A percentile compares a stretch with the other conserved stretches of the same genome.
Conservation (phyloP, 306 rosid species). For the Quercus alba region DNA sequence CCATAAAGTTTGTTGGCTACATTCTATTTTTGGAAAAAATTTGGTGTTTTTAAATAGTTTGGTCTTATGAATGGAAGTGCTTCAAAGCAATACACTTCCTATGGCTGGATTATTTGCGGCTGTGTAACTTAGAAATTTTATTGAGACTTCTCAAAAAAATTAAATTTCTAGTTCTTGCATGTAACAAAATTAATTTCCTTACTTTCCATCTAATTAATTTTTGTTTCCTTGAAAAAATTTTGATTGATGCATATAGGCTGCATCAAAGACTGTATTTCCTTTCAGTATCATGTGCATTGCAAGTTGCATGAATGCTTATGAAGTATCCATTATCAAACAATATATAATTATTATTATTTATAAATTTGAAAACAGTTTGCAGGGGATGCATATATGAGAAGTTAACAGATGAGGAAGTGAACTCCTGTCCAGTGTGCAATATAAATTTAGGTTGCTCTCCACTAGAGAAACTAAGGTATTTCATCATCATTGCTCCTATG, state of each 20-base stretch:
- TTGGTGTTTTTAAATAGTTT: neutral
- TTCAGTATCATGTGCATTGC: neutral
- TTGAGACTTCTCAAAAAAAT: neutral
- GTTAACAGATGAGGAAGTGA: conserved; percentile 33
- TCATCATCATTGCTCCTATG: conserved; percentile 3
- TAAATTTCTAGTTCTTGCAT: conserved; percentile 1
- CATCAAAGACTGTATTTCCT: neutral
- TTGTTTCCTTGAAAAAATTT: neutral
- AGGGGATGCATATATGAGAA: conserved; percentile 59
- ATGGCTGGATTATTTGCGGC: too few relatives aligned
- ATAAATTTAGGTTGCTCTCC: conserved; percentile 54
- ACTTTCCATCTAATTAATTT: neutral
- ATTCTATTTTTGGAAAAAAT: neutral
- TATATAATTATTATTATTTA: conserved; percentile 2
- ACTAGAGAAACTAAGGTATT: conserved; percentile 55
- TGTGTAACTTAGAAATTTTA: too few relatives aligned
- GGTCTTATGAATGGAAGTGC: too few relatives aligned
- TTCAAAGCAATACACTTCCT: too few relatives aligned
- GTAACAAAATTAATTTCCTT: neutral
- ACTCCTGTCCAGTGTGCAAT: conserved; percentile 59
- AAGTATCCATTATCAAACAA: neutral
- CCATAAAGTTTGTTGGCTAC: neutral
- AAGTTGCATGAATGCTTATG: neutral
- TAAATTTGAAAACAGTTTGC: conserved; percentile 55
- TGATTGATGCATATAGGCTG: neutral